Base-by-base conservation (phyloP, 2,329 filamentous ascomycete genomes). In the Penicillium glabrum region DNA sequence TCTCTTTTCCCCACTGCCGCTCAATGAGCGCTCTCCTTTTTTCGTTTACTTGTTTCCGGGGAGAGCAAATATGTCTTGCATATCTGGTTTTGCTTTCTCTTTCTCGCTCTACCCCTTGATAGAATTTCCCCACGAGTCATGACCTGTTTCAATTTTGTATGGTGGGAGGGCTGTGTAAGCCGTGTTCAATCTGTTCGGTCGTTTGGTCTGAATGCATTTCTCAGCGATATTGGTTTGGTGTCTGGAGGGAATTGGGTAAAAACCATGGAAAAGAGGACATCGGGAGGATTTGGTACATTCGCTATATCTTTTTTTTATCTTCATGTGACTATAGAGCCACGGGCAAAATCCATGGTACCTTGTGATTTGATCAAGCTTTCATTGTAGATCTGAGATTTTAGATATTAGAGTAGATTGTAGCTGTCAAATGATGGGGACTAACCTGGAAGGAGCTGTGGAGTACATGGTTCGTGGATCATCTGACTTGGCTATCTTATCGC, bases 1-100 rank as follows among this genome's bases (percentile, higher is more conserved):
- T 79, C 77, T 41, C 71, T 77, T 45, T 77, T 77, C 59, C 75
- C 75, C 10, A 65, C 67, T 37, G 57, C 63, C n/a, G 61, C 61
- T 46, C 49, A 39, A 33, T 57, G 35, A 55, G 47, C 39, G 27
- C 43, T n/a, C 8, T 47, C 33, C 23, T 55, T 53, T 53, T 58
- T 23, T 51, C 29, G 33, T 56, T 50, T 24, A 27, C 35, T 56
- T 33, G 51, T 46, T 55, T 46, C 45, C n/a, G 9, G 46, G 45
- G 50, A 33, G 50, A 51, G 52, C 54, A 54, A 60, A 44, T 51
- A 53, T 54, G 46, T 57, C 56, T 55, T 29, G 57, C 55, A 51
- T 53, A 50, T 59, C 29, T 58, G 39, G 51, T 48, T 47, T 44
- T 43, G 46, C n/a, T 58, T 57, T 59, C 45, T 50, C 45, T 56